Base-by-base conservation (phyloP, 495 filamentous ascomycete species). In the Tuber borchii region DNA sequence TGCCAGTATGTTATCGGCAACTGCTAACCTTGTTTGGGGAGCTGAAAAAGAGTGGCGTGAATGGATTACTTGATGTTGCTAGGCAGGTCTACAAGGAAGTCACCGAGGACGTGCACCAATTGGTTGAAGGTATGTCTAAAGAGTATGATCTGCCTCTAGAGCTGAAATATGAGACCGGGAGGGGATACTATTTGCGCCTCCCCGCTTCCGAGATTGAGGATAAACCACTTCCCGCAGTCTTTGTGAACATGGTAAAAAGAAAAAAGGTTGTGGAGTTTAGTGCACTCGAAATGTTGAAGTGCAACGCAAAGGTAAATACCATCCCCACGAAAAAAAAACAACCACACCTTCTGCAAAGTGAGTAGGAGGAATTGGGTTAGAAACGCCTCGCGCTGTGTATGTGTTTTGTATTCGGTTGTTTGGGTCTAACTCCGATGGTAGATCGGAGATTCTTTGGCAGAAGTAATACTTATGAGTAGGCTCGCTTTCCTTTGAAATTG, bases 41-140 rank as follows among this genome's bases (percentile, higher is more conserved):
- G 8, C 74, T 76, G 79, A 26, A 34, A 26, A 78, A 94, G 92
- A 90, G 93, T 73, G 93, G 92, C 14, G 90, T 95, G 31, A 93
- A 94, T 81, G 93, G 92, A 42, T 87, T 97, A 4, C 87, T 98
- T 22, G 94, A 97, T 84, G 91, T 95, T 73, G 93, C 93, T 70
- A 88, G 95, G 61, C 90, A 92, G 76, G 92, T 90, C 7, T 97
- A 93, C 84, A 95, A 94, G 81, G 93, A 97, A 84, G 90, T 89
- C 9, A 94, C 89, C 51, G 88, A 90, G 74, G 93, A 97, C 84
- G 88, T 93, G 17, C 87, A 90, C 75, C 87, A 92, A 76, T 87
- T 94, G 75, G 87, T 93, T 5, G 85, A 88, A 70, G 87, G 88
- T 10, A 84, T 97, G 12, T 88, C 87, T 79, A 90, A 89, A 72